A percentile compares a stretch with the other conserved stretches of the same genome.
These are phyloP conservation scores for Trypethelium eluteriae DNA, from an alignment of 495 filamentous ascomycete genomes.

Conservation along the genomic window DNA sequence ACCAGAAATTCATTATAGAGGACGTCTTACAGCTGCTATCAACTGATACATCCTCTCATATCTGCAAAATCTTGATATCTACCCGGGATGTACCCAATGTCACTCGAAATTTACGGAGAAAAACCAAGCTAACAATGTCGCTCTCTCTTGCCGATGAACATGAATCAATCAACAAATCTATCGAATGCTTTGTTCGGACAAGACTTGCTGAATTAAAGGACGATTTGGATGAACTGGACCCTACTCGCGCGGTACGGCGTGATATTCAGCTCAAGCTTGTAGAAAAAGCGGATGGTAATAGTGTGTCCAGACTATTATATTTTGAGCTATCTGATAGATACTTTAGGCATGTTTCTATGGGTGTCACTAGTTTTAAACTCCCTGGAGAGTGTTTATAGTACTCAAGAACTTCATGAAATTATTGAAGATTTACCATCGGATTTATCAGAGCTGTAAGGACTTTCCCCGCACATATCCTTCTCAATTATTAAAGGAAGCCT, in stretches of 20 bases:
- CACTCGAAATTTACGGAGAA: not conserved
- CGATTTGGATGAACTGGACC: not conserved
- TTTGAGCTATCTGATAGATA: not conserved
- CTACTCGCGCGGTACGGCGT: not conserved
- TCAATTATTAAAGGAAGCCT: not conserved
- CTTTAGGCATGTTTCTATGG: constrained; percentile 3
- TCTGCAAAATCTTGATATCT: constrained; percentile 7
- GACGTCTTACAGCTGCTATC: not conserved
- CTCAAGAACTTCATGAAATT: not conserved
- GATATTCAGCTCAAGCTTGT: not conserved
- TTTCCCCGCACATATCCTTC: not conserved
- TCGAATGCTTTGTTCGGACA: not conserved
- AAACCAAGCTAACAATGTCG: not conserved
- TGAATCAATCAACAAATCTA: not conserved
- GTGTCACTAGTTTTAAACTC: not conserved
- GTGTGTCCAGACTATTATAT: not conserved
- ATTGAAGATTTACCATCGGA: not conserved
- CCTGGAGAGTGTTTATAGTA: not conserved
- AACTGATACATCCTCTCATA: constrained; percentile 6
- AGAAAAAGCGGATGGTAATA: constrained; percentile 5
- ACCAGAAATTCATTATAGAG: not conserved
- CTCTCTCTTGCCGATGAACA: not conserved
- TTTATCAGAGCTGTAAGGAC: not conserved
- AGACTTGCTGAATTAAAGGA: not conserved
- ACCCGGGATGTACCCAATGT: constrained; percentile 3